Conservation (phyloP, 257 asterid genomes). For the Nicotiana benthamiana region DNA sequence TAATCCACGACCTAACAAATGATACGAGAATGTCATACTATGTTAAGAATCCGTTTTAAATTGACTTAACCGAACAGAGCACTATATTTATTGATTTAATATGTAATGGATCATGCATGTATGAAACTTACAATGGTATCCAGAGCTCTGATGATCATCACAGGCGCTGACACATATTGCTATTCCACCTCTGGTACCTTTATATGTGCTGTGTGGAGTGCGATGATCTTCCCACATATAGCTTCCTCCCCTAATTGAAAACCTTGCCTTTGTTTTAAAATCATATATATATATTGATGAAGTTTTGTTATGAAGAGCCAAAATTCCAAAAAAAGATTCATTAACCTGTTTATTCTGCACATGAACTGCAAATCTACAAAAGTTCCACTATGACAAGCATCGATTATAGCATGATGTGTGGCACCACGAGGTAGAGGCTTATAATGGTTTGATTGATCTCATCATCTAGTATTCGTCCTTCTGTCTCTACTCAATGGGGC, state of each 20-base stretch:
- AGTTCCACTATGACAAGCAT: constrained; percentile 83
- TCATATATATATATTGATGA: not conserved
- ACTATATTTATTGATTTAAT: no score
- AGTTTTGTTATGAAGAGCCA: not conserved
- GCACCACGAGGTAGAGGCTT: constrained; percentile 67
- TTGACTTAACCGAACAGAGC: not conserved
- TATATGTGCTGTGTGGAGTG: constrained; percentile 15
- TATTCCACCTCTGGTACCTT: constrained; percentile 65
- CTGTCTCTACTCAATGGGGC: constrained; percentile 73
- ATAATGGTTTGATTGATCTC: constrained; percentile 66
- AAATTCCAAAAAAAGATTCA: not conserved
- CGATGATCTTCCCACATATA: constrained; percentile 58
- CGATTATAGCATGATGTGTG: constrained; percentile 67
- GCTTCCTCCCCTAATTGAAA: constrained; percentile 30
- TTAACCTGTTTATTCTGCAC: constrained; percentile 60
- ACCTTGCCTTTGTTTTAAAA: constrained; percentile 1
- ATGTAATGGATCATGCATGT: not conserved
- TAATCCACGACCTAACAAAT: no score
- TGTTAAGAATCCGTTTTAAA: no score
- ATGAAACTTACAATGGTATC: constrained; percentile 46
- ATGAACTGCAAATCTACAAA: constrained; percentile 51
- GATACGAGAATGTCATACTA: no score
- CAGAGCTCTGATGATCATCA: constrained; percentile 73
- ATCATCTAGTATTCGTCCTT: constrained; percentile 78
- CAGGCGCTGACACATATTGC: constrained; percentile 80